Evolutionary conservation across 352 stramenopile species (phyloP), one percentile per base, ranked within the genome.

Genomic region (Saprolegnia diclina): DNA sequence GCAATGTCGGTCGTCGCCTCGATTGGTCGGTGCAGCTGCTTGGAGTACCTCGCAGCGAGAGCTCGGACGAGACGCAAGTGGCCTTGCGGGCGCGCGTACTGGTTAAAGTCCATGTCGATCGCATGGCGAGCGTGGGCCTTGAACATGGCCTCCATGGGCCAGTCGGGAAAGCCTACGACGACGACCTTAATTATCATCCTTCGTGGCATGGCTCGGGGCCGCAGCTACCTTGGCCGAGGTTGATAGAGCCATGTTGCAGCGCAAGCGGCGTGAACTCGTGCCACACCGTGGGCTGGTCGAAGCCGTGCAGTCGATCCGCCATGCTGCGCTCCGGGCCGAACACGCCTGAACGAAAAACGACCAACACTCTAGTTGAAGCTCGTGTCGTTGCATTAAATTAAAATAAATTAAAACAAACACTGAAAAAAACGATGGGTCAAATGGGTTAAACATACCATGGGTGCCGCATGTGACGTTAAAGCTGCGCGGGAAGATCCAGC

Each of bases 101-200:
- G 94, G 82, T 98, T 97, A 64, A 89, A 87, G 83, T 98, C 89
- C 45, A 92, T 87, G 59, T 97, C 82, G 37, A 97, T 82, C 46
- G 95, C 94, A 67, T 90, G 81, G 67, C 97, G 97, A 56, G 93
- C 91, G 57, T 91, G 95, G 32, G 94, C 85, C 65, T 97, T 97
- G 56, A 98, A 80, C 68, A 99, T 99, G 22, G 91, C 79, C 63
- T 96, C 87, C 72, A 90, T 97, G 52, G 79, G 87, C 96, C 96
- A 99, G 75, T 96, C 84, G 10, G 83, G 81, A 76, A 99, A 99
- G 26, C 94, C 89, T 69, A 22, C 63, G 32, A 18, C 50, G 6
- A 24, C 50, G 13, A 57, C 29, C 14, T 24, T 24, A 13, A 16
- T 57, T 21, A 52, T 21, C 44, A 22, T 52, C n/a, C n/a, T n/a